A percentile compares a stretch with the other conserved stretches of the same genome.
phyloP scores from a whole-genome alignment of 192 early-diverging fungal species.

The Backusella parvicylindrica region DNA sequence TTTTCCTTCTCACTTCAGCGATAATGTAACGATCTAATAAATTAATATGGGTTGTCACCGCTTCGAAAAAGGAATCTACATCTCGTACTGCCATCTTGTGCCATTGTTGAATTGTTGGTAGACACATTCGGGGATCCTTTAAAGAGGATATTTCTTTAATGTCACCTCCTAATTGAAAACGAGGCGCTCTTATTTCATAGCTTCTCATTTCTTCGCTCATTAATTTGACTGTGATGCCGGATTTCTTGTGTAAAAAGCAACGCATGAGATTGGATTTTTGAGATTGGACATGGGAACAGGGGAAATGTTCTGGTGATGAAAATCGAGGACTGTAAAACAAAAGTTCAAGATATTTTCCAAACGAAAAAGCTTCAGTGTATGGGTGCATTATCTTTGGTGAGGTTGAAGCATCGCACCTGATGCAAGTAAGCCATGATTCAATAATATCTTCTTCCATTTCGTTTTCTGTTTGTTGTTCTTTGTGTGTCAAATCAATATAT shows the following conservation, averaged over 20 bases:
- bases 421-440: slow-evolving; percentile 80
- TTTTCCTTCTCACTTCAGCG: slow-evolving; percentile 3
- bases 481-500: slow-evolving; percentile 26
- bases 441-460: slow-evolving; percentile 60
- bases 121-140: neutral
- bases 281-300: slow-evolving; percentile 57
- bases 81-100: slow-evolving; percentile 26
- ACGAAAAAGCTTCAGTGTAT: slow-evolving; percentile 80
- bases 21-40: neutral
- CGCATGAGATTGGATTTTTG: slow-evolving; percentile 53
- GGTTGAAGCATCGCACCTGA: slow-evolving; percentile 60
- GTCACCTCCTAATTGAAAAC: slow-evolving; percentile 42
- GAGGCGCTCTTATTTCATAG: slow-evolving; percentile 64
- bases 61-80: slow-evolving; percentile 8
- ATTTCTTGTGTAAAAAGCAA: slow-evolving; percentile 58
- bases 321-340: slow-evolving; percentile 70
- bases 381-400: slow-evolving; percentile 64
- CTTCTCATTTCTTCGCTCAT: slow-evolving; percentile 61
- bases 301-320: slow-evolving; percentile 45
- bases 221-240: slow-evolving; percentile 67
- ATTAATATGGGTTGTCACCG: neutral
- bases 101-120: neutral
- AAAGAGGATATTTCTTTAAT: neutral
- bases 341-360: slow-evolving; percentile 92
- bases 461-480: slow-evolving; percentile 41